These are phyloP conservation scores for Solanum paucissectum DNA, from an alignment of 257 asterid genomes.

Conservation along the genomic window DNA sequence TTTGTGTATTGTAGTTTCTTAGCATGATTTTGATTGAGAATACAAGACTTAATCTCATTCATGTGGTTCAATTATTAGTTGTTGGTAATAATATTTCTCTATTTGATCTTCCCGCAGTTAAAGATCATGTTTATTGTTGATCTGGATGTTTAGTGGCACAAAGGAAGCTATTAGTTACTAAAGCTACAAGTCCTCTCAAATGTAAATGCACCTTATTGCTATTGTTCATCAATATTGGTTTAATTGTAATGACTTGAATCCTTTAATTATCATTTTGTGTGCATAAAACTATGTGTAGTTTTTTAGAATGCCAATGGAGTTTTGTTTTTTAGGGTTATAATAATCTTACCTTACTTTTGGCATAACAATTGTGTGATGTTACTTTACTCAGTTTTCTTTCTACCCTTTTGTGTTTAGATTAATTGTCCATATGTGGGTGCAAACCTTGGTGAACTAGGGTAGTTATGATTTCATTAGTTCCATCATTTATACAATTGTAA, in stretches of 20 bases:
- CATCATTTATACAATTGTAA: neutral
- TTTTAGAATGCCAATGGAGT: conserved; percentile 17
- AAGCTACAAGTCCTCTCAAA: conserved; percentile 1
- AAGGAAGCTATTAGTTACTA: conserved; percentile 1
- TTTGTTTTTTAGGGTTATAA: conserved; percentile 6
- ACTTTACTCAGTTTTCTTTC: neutral
- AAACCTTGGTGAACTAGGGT: neutral
- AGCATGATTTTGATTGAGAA: too few species aligned
- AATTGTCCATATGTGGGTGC: neutral
- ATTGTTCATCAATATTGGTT: conserved; percentile 2
- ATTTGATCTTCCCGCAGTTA: neutral
- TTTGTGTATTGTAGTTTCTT: too few species aligned
- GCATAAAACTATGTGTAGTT: conserved; percentile 6
- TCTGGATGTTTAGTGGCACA: neutral
- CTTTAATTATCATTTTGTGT: too few species aligned
- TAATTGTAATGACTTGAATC: neutral
- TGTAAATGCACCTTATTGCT: neutral
- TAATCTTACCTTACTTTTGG: neutral
- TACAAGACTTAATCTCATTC: neutral
- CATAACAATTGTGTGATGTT: neutral
- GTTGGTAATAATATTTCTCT: too few species aligned
- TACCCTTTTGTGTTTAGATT: neutral
- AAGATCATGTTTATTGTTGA: neutral
- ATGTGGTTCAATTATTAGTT: neutral
- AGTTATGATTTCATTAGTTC: neutral